These are phyloP conservation scores for Neurospora sp. DNA, from an alignment of 495 filamentous ascomycete genomes.

Conservation along the genomic window DNA sequence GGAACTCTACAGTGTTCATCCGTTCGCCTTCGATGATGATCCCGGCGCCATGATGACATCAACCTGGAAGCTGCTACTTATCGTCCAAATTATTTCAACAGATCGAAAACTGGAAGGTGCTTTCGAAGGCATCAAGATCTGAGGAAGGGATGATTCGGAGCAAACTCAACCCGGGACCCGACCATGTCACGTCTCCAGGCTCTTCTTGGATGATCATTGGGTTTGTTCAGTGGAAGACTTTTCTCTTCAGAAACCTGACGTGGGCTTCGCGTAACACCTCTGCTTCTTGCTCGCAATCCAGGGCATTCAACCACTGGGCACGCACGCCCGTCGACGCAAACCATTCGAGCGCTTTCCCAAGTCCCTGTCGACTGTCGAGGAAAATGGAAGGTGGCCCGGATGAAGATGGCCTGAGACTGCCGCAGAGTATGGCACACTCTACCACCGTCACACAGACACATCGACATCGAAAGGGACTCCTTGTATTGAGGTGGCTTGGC, in stretches of 20 bases:
- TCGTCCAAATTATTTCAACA: neutral
- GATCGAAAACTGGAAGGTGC: neutral
- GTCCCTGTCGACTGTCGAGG: neutral
- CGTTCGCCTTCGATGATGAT: neutral
- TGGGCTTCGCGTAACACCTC: neutral
- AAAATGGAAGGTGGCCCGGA: neutral
- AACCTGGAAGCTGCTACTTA: neutral
- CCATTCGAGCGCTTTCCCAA: neutral
- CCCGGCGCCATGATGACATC: neutral
- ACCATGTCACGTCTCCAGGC: neutral
- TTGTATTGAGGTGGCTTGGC: neutral
- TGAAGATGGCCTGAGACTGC: neutral
- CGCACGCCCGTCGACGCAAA: neutral
- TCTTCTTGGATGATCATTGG: neutral
- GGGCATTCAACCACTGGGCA: neutral
- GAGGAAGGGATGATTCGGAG: neutral
- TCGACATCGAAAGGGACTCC: neutral
- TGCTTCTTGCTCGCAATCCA: neutral
- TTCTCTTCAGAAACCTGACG: neutral
- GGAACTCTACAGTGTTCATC: neutral
- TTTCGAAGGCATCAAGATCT: neutral
- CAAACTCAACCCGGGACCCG: neutral
- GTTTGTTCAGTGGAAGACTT: neutral
- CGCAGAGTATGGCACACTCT: neutral
- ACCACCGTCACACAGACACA: neutral